Evolutionary conservation across 129 eudicot genomes (phyloP).

Genomic region (Apium graveolens): DNA sequence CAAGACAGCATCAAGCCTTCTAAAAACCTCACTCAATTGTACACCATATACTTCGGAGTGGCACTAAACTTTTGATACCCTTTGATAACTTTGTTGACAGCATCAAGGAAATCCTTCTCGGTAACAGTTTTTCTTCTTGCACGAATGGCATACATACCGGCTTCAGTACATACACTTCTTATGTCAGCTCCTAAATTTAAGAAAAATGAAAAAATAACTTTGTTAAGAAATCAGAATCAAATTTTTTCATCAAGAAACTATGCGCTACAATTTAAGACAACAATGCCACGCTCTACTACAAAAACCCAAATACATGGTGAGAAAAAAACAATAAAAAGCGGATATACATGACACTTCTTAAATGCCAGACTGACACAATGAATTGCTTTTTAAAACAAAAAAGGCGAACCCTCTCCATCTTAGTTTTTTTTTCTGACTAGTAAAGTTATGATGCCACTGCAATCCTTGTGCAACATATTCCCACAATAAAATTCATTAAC

Average conservation of each 20-base stretch:
- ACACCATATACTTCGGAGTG: constrained; percentile 93
- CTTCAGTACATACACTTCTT: constrained; percentile 93
- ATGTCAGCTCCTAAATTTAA: constrained; percentile 61
- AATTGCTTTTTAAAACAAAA: too few species aligned
- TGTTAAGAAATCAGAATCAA: not conserved
- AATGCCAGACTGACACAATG: not conserved
- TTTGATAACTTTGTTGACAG: constrained; percentile 92
- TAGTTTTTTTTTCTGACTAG: not conserved
- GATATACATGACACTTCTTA: not conserved
- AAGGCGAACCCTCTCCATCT: not conserved
- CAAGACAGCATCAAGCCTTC: not conserved
- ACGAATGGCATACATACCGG: constrained; percentile 94
- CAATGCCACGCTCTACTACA: not conserved
- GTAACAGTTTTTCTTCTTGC: constrained; percentile 92
- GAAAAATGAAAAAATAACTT: not conserved
- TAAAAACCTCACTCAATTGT: constrained; percentile 30
- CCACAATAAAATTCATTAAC: not conserved
- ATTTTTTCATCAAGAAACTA: not conserved
- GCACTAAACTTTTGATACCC: constrained; percentile 98
- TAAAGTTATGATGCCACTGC: not conserved
- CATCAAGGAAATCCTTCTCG: constrained; percentile 89
- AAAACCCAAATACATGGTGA: not conserved
- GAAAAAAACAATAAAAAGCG: not conserved
- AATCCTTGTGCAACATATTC: not conserved
- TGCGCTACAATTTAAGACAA: not conserved